Base-by-base conservation (phyloP, 2,329 filamentous ascomycete species). In the Aspergillus unguis region DNA sequence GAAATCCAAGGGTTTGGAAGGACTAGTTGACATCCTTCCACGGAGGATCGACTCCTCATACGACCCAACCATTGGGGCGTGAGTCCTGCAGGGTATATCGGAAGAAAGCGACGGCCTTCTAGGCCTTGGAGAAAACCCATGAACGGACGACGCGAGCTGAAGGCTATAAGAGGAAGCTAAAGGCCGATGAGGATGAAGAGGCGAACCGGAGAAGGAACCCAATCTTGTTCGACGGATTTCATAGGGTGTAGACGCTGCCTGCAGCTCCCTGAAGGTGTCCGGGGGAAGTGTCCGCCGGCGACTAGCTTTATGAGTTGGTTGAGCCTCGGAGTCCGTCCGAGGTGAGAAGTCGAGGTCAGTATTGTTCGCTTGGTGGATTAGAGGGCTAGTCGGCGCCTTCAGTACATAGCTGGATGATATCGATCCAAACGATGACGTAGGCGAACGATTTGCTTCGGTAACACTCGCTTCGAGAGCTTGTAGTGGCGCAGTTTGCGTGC, bases 21-120 rank as follows among this genome's bases (percentile, higher is more conserved):
- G 92, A 2, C 86, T 94, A 1, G 92, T 96, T 28, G 94, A 97
- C 94, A 99, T 99, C 57, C 94, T 85, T 36, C 94, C 94, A 43
- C 90, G 85, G 2, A 99, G 77, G 55, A 99, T 96, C 28, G 91
- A 96, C 73, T 99, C 94, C 71, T 99, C 94, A 62, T 96, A 99
- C 1, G 92, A 96, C 2, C 94, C 94, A 2, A 97, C 92, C 88
- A 99, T 95, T 3, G 92, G 92, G 6, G 92, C 92, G 71, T 95
- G 90, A 52, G 92, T 88, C 28, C 94, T 76, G 3, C 90, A 86
- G 2, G 90, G 90, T 2, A 79, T 75, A 42, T 96, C 92, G 0
- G 86, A 85, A 11, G 83, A 80, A 42, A 89, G 77, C 0, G 92
- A 96, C 0, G 86, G 85, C 40, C 90, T 80, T 70, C 11, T 82